Evolutionary conservation across 495 filamentous ascomycete species (phyloP), one percentile per base, ranked within the genome.

Genomic region (Talaromyces wortmannii): DNA sequence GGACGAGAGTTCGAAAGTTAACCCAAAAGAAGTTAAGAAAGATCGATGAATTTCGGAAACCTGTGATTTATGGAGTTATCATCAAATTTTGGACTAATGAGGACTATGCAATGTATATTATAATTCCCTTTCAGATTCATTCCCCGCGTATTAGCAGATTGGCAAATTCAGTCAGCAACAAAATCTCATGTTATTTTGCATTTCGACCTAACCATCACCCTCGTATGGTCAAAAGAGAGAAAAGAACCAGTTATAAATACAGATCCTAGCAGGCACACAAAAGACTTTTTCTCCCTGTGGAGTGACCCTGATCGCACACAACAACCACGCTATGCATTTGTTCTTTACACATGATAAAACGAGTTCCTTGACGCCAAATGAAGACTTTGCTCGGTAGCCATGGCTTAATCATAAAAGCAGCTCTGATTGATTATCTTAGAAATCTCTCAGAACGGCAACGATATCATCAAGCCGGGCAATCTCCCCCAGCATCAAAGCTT

Each of bases 371-470:
- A 23, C 23, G 23, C 23, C 23, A 23, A 23, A 23, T 23, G 23
- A 23, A 23, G 23, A 23, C 23, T 23, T 23, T 23, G 4, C 23
- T 23, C 23, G 4, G 23, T 23, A 23, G 23, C 23, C 23, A 23
- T 23, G 23, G 23, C 23, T 23, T 23, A 23, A 23, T 23, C 2
- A 23, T 23, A 23, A 23, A 23, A 23, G 4, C 2, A 1, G 2
- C 2, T 4, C 36, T 5, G 2, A 2, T 40, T 40, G 8, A 10
- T 40, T 40, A 13, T 13, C 13, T 80, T 60, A 91, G 64, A 86
- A 97, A 70, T 99, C 94, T 53, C 88, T 77, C 58, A 97, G 78
- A 16, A 92, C 74, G 31, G 85, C 85, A 33, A 97, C 84, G 63
- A 95, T 71, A 49, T 94, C 87, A 75, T 99, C 94, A 60, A 94